Conservation (phyloP, 495 filamentous ascomycete species). For the Lophiostoma macrostomum region DNA sequence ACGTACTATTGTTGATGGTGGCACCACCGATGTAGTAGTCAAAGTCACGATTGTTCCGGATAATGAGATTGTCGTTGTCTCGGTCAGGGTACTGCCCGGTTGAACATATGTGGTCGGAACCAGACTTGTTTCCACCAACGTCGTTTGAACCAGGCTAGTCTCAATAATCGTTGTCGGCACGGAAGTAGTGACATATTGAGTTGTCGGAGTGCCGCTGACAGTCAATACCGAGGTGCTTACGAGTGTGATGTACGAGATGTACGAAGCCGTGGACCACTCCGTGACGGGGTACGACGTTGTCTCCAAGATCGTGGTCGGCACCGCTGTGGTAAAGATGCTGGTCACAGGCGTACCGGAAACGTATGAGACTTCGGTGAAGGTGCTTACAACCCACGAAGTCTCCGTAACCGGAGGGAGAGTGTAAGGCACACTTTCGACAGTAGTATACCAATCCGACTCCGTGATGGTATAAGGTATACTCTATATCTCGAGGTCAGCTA, state of each 20-base stretch:
- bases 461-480: no score
- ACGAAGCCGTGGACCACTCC: background rate
- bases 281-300: no score
- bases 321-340: no score
- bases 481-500: no score
- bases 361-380: no score
- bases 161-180: conserved; percentile 1
- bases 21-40: background rate
- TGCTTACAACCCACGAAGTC: no score
- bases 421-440: no score
- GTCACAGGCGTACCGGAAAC: no score
- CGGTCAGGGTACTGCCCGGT: background rate
- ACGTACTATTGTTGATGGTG: background rate
- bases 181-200: background rate
- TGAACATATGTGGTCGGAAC: background rate
- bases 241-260: background rate
- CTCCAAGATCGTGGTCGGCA: no score
- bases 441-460: no score
- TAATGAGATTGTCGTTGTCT: background rate
- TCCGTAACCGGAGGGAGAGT: no score
- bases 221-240: background rate
- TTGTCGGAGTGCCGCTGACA: background rate
- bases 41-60: conserved; percentile 1
- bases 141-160: background rate
- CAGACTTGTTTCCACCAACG: background rate